Base-by-base conservation (phyloP, 2,329 filamentous ascomycete genomes). In the Basipetospora chlamydospora region DNA sequence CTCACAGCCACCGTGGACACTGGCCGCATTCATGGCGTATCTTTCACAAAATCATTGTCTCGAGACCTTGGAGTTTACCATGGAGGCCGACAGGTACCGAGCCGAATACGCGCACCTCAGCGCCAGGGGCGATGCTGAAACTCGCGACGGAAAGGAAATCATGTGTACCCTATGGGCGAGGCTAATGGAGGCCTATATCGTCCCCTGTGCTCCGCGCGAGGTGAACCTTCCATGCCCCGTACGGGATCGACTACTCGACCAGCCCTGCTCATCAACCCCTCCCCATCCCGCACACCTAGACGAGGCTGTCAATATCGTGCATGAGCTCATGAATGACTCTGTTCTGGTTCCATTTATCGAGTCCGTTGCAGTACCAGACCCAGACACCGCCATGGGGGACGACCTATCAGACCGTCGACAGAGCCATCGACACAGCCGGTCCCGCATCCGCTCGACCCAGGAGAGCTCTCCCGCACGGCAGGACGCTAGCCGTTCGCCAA, bases 241-340 rank as follows among this genome's bases (percentile, higher is more conserved):
- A 30, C 80, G 88, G 25, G 85, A 96, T 53, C 73, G 72, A 25
- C 67, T 98, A 16, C 66, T 96, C 23, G 49, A 41, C 26, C 66
- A 80, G 28, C 68, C 74, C 6, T 65, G 64, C 41, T 58, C 68
- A 11, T 56, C 62, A 1, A 61, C 66, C 0, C 85, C 88, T 6
- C 80, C 79, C 5, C 61, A 74, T 40, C 87, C 90, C 1, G 73
- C 78, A 28, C 73, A 77, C 38, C 65, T 98, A 12, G 80, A 92
- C 41, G 72, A 82, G 35, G 86, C 90, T 15, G 81, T 93, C 17
- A 71, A 73, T 42, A 92, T 94, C 42, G 83, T 95, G 28, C 87
- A 88, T 55, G 90, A 96, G 47, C 65, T 98, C 39, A 96, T 98
- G 87, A 92, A 94, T 49, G 90, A 96, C 54, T 95, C 87, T 3